Evolutionary conservation across 805 yeast species (phyloP).

Genomic region (Teunomyces funiuensis): DNA sequence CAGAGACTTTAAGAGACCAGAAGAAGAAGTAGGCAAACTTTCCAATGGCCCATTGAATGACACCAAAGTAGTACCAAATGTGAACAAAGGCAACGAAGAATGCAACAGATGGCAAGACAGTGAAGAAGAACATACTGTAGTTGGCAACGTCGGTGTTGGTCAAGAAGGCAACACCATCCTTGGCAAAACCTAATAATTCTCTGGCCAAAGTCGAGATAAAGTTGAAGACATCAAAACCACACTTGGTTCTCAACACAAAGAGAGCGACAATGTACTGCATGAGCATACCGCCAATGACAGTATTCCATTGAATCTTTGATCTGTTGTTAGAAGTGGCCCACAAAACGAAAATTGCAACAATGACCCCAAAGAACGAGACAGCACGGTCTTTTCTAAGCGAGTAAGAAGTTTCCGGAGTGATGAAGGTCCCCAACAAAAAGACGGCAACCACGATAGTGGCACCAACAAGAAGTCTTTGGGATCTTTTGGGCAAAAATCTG

Average conservation of each 20-base stretch:
- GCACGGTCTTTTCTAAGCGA: slow-evolving; percentile 54
- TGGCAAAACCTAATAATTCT: slow-evolving; percentile 56
- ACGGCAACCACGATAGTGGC: slow-evolving; percentile 46
- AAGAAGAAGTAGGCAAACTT: slow-evolving; percentile 59
- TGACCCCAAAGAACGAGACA: slow-evolving; percentile 54
- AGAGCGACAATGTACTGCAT: slow-evolving; percentile 60
- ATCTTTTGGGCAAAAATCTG: slow-evolving; percentile 40
- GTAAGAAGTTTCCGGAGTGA: slow-evolving; percentile 45
- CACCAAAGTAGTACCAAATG: slow-evolving; percentile 58
- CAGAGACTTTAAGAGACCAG: slow-evolving; percentile 59
- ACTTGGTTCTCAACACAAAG: slow-evolving; percentile 58
- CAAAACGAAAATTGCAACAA: slow-evolving; percentile 46
- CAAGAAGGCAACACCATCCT: slow-evolving; percentile 61
- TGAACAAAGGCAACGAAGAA: slow-evolving; percentile 65
- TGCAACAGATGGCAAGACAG: slow-evolving; percentile 61
- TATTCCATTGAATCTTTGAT: slow-evolving; percentile 51
- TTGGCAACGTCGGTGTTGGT: slow-evolving; percentile 41
- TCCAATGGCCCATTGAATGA: slow-evolving; percentile 58
- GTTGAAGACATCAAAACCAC: slow-evolving; percentile 62
- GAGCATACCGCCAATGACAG: slow-evolving; percentile 59
- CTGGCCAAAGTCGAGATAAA: slow-evolving; percentile 59
- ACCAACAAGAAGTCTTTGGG: slow-evolving; percentile 44
- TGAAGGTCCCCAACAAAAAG: slow-evolving; percentile 55
- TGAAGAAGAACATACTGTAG: slow-evolving; percentile 50
- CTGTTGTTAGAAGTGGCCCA: slow-evolving; percentile 48